Evolutionary conservation across 2,329 filamentous ascomycete genomes (phyloP).

Genomic region (Xylariaceae sp.): DNA sequence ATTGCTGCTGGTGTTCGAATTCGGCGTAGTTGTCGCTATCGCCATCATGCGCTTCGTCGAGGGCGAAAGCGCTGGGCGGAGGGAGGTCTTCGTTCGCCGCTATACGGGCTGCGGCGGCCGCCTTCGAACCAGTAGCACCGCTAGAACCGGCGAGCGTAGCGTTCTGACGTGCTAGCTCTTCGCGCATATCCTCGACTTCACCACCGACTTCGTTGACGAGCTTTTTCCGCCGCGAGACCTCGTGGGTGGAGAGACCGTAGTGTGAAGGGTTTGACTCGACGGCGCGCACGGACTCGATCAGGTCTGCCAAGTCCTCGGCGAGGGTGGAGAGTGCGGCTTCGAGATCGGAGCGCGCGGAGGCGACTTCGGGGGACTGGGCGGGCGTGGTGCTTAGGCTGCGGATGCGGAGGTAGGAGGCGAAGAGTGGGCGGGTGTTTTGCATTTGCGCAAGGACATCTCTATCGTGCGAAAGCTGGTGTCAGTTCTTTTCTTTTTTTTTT

Average conservation of each 20-base stretch:
- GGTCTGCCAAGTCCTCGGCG: conserved; percentile 79
- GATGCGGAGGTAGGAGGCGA: conserved; percentile 93
- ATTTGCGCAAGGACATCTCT: conserved; percentile 88
- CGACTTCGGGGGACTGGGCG: conserved; percentile 73
- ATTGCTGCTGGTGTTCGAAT: conserved; percentile 87
- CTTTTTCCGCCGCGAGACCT: conserved; percentile 72
- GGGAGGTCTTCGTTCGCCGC: conserved; percentile 42
- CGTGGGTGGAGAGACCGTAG: conserved; percentile 77
- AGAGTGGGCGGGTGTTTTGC: conserved; percentile 73
- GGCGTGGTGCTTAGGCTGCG: conserved; percentile 68
- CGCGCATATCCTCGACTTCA: conserved; percentile 84
- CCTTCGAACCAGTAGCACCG: conserved; percentile 4
- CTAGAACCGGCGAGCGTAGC: conserved; percentile 31
- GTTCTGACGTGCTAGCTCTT: conserved; percentile 64
- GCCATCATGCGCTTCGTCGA: conserved; percentile 47
- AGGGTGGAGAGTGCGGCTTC: conserved; percentile 59
- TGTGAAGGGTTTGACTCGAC: conserved; percentile 82
- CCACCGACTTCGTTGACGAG: conserved; percentile 84
- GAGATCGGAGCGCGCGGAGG: conserved; percentile 68
- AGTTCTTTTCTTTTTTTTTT: too few species aligned
- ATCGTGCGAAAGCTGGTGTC: neutral
- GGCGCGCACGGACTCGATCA: conserved; percentile 78
- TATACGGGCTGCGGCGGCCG: conserved; percentile 29
- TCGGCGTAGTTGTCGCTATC: conserved; percentile 63
- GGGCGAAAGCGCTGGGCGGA: conserved; percentile 51